These are phyloP conservation scores for Sporothrix dimorphospora DNA, from an alignment of 2,329 filamentous ascomycete species.

Conservation along the genomic window DNA sequence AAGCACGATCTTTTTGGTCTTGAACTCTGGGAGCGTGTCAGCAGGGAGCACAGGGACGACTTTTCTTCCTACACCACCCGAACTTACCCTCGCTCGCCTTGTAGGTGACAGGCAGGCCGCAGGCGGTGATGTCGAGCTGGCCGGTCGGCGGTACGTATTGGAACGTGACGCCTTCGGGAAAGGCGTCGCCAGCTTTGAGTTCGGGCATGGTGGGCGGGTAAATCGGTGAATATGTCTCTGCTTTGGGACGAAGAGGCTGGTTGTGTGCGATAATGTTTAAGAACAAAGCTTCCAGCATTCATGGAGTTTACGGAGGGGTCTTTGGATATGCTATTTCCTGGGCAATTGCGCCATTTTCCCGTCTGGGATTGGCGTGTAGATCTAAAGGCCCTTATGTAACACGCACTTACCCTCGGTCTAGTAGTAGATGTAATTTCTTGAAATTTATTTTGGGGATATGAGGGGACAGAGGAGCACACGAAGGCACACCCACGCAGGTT, in stretches of 20 bases:
- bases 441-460: no score
- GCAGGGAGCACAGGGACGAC: no score
- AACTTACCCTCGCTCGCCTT: constrained; percentile 3
- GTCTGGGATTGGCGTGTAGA: neutral
- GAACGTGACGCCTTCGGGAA: constrained; percentile 12
- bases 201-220: neutral
- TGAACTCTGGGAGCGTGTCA: neutral
- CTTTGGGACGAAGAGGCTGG: neutral
- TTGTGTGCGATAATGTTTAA: neutral
- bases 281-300: neutral
- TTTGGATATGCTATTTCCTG: neutral
- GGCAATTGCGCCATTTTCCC: constrained; percentile 10
- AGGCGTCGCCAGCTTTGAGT: constrained; percentile 7
- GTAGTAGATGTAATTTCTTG: no score
- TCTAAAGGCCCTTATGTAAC: neutral
- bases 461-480: no score
- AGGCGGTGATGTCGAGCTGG: neutral
- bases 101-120: constrained; percentile 14
- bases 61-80: no score
- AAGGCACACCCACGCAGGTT: no score
- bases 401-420: neutral
- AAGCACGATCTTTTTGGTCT: constrained; percentile 56
- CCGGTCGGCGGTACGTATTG: constrained; percentile 8
- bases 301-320: neutral
- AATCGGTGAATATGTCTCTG: neutral